Evolutionary conservation across 202 grass and related monocot species (phyloP).

Genomic region (Brachypodium distachyon): DNA sequence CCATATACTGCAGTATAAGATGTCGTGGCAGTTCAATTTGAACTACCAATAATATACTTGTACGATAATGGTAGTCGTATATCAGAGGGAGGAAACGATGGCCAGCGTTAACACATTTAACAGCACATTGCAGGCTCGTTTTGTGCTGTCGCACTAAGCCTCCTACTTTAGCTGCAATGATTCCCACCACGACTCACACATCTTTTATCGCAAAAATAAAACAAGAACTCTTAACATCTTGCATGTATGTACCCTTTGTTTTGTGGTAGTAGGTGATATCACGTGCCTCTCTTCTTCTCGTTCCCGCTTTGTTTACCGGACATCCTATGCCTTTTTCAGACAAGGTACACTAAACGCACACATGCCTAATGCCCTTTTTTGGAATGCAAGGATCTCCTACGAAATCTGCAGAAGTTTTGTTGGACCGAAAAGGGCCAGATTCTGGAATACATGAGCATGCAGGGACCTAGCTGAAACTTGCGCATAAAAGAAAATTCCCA

Average conservation of each 20-base stretch:
- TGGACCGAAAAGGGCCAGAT: fast-evolving
- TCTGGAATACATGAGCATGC: neutral
- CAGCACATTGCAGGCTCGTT: neutral
- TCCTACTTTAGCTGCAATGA: neutral
- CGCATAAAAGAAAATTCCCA: neutral
- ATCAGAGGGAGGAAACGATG: too few relatives aligned
- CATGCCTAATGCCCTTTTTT: neutral
- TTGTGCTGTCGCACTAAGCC: conserved; percentile 13
- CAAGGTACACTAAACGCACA: neutral
- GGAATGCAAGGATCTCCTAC: neutral
- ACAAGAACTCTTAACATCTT: too few relatives aligned
- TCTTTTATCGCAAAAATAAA: too few relatives aligned
- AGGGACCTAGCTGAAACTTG: neutral
- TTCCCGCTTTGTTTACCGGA: too few relatives aligned
- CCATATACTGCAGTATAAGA: too few relatives aligned
- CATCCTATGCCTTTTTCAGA: neutral
- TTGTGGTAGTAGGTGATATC: neutral
- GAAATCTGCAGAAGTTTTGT: neutral
- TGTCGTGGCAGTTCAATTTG: too few relatives aligned
- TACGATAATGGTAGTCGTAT: too few relatives aligned
- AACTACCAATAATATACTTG: too few relatives aligned
- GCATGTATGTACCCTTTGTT: neutral
- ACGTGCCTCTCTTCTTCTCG: neutral
- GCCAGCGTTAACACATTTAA: too few relatives aligned
- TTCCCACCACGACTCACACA: neutral